Evolutionary conservation across 441 rosid species (phyloP).

Genomic region (Breynia disticha): DNA sequence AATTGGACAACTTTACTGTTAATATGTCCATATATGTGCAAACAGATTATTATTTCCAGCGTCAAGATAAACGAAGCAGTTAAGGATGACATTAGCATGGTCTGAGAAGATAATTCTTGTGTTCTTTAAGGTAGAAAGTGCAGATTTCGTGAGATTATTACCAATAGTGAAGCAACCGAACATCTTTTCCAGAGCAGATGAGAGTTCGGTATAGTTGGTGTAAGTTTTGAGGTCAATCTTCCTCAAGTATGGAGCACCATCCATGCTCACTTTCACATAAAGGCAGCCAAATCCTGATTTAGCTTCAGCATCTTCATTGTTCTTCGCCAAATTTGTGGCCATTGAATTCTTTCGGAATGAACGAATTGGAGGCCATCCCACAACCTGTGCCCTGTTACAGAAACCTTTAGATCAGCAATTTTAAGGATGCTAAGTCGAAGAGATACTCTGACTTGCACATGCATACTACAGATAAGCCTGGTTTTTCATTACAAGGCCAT

Average conservation of each 20-base stretch:
- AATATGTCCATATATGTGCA: too few species aligned
- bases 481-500: neutral
- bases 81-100: neutral
- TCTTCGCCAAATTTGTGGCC: conserved; percentile 35
- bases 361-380: conserved; percentile 62
- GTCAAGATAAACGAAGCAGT: neutral
- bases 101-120: neutral
- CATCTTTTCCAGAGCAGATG: conserved; percentile 48
- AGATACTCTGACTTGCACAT: neutral
- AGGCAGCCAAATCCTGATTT: conserved; percentile 33
- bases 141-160: conserved; percentile 10
- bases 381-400: conserved; percentile 43
- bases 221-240: conserved; percentile 45
- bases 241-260: conserved; percentile 56
- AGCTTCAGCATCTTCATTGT: conserved; percentile 30
- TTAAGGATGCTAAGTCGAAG: neutral
- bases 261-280: conserved; percentile 55
- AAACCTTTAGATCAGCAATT: conserved; percentile 10
- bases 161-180: conserved; percentile 53
- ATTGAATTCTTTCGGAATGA: conserved; percentile 48
- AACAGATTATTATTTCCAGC: too few species aligned
- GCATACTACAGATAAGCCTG: neutral
- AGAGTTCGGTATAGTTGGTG: conserved; percentile 35
- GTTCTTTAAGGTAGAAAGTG: neutral
- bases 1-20: neutral